Evolutionary conservation across 1,284 basidiomycete genomes (phyloP), one percentile per base, ranked within the genome.

Genomic region (Cutaneotrichosporon arboriforme): DNA sequence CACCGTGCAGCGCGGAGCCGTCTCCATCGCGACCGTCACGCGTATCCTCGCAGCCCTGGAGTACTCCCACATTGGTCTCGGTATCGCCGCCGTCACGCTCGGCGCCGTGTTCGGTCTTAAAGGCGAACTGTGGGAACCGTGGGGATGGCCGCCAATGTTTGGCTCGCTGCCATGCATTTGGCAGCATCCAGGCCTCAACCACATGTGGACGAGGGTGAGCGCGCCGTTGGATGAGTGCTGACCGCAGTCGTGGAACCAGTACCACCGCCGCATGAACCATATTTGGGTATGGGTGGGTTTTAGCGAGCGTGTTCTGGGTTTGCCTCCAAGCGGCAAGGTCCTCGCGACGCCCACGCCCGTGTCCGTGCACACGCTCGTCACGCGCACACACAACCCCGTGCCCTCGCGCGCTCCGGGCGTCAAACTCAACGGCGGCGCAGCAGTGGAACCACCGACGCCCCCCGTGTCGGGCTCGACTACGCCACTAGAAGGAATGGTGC

Each of bases 81-180:
- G 52, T 0, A 39, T 64, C 2, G 9, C 54, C 4, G 51, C 55
- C 7, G 65, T 73, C 8, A 23, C 42, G 1, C 21, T 68, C 1
- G 71, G 71, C 14, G 67, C 67, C 0, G 2, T 62, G 8, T 42
- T 70, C 36, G 67, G 65, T 7, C 62, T 64, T 61, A 57, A 49
- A 18, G 61, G 51, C 20, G 69, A 73, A 51, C 47, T 67, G 37
- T 69, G 58, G 49, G 61, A 55, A 21, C 69, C 68, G n/a, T 73
- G 67, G 65, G 71, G 71, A 4, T 72, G 66, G 65, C 67, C 71
- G 2, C 67, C 69, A 39, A 34, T 69, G 10, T 69, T 72, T 52
- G 71, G 66, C 5, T 58, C 53, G 23, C 35, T 70, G 18, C 26
- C 23, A 1, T 58, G 64, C 9, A 46, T 72, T 20, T 70, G 63